Evolutionary conservation across 805 yeast species (phyloP).

Genomic region (Ogataea nitratoaversa): DNA sequence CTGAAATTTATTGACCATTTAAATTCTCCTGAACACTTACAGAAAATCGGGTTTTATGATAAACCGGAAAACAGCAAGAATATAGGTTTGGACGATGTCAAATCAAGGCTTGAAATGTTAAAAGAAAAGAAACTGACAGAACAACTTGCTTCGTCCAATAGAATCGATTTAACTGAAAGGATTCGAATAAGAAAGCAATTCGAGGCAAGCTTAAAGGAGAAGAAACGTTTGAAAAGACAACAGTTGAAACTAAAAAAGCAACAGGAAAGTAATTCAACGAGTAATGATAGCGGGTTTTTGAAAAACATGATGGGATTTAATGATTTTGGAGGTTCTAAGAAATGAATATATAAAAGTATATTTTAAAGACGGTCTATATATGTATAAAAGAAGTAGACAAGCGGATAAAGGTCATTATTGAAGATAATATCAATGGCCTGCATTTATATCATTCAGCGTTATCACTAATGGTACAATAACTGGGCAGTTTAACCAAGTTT

Average conservation of each 20-base stretch:
- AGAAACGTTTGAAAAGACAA: constrained; percentile 26
- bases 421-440: too few species aligned
- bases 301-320: constrained; percentile 54
- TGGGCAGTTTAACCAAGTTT: too few species aligned
- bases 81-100: constrained; percentile 48
- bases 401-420: too few species aligned
- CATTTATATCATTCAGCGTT: too few species aligned
- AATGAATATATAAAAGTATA: too few species aligned
- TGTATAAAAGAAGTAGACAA: too few species aligned
- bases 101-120: constrained; percentile 33
- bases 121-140: constrained; percentile 28
- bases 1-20: constrained; percentile 79
- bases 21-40: constrained; percentile 65
- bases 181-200: constrained; percentile 36
- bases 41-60: constrained; percentile 33
- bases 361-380: too few species aligned
- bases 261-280: constrained; percentile 8
- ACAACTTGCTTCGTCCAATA: not conserved
- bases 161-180: constrained; percentile 36
- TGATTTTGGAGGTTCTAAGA: too few species aligned
- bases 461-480: too few species aligned
- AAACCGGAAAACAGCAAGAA: constrained; percentile 26
- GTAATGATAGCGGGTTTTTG: constrained; percentile 25
- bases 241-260: constrained; percentile 9
- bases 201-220: constrained; percentile 34